Conservation (phyloP, 208 protist species). For the Leishmania lainsoni region DNA sequence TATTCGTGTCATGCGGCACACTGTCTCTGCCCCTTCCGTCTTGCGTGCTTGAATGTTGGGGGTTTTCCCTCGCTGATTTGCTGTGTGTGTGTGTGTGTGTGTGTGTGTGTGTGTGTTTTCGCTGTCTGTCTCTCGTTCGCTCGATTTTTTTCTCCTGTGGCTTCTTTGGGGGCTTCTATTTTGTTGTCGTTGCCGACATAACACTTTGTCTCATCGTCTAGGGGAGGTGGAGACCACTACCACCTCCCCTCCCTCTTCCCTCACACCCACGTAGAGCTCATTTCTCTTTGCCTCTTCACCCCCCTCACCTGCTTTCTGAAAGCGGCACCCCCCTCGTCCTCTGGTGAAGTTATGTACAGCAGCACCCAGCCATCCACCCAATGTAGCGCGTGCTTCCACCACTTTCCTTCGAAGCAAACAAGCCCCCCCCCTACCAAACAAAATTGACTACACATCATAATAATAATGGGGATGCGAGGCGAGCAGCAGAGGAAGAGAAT, state of each 20-base stretch:
- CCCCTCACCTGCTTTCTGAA: neutral
- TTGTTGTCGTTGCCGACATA: neutral
- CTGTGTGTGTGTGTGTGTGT: neutral
- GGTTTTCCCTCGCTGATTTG: neutral
- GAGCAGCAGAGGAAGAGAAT: neutral
- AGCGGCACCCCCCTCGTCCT: neutral
- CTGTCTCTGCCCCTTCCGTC: neutral
- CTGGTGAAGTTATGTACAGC: neutral
- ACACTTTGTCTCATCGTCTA: too few species aligned
- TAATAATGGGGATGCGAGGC: neutral
- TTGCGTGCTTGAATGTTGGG: neutral
- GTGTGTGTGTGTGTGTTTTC: neutral
- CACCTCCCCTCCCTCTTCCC: too few species aligned
- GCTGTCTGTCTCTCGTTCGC: neutral
- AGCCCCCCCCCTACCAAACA: neutral
- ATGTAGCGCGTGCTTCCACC: neutral
- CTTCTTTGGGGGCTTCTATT: neutral
- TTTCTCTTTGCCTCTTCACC: neutral
- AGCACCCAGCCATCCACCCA: neutral
- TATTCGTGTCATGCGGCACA: neutral
- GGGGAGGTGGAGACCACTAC: neutral
- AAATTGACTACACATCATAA: too few species aligned
- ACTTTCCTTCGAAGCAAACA: neutral
- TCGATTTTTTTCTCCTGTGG: neutral
- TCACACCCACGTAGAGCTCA: too few species aligned